Evolutionary conservation across 139 green algal species (phyloP), one percentile per base, ranked within the genome.

Genomic region (Chlamydomonas applanata): DNA sequence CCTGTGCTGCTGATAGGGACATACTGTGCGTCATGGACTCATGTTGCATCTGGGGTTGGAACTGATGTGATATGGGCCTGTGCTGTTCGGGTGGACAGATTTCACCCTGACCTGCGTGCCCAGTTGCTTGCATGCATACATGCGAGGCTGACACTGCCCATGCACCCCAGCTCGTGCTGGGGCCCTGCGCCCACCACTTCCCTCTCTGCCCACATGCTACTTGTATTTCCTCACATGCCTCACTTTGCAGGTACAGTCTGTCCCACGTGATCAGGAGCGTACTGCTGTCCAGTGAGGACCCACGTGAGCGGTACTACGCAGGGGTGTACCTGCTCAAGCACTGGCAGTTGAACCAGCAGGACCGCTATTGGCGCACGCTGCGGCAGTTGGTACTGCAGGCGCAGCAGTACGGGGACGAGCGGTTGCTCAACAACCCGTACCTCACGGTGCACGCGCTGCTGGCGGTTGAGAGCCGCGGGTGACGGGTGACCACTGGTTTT

Each of bases 381-480:
- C 76, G 84, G 3, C 75, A 82, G 53, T 76, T 94, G 66, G 72
- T 93, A 32, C 20, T 72, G 27, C 79, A 85, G 27, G 90, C 89
- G 27, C 88, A 93, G 77, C 65, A 80, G 45, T 73, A 71, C 27
- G 84, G 90, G 59, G 90, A 95, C 56, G 88, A 93, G 64, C 70
- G 75, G 49, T 79, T 94, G 71, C 69, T 95, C 40, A 60, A 77
- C 66, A 92, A 90, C 72, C 88, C 89, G 4, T 91, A 89, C 70
- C 69, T 91, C 36, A 87, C 93, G 45, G 61, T 91, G 4, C 49
- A 45, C 40, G 29, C 64, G 11, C 79, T 83, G 78, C 73, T 79
- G 9, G 73, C 65, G 22, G 73, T 79, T 35, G 78, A 83, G 14
- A 49, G 40, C 40, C 40, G 40, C 11, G 40, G 40, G 40, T 49